Conservation (phyloP, 345 rosid genomes). For the Sapria himalayana region DNA sequence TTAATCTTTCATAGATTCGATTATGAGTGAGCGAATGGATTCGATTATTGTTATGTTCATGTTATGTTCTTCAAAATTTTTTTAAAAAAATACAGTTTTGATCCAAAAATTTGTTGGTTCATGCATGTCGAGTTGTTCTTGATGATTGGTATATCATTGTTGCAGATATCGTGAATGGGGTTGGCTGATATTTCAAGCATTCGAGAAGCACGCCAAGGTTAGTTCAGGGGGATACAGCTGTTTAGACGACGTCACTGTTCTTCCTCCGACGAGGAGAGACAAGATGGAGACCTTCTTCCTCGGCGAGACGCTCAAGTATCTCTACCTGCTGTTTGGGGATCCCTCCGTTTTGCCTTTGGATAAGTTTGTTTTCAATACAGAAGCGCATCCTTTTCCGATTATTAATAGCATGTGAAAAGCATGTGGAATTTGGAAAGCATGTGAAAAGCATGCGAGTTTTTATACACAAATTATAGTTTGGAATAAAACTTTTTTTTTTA, state of each 20-base stretch:
- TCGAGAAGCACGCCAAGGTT: slow-evolving; percentile 69
- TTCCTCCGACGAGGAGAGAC: slow-evolving; percentile 74
- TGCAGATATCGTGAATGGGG: slow-evolving; percentile 87
- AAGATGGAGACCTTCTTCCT: slow-evolving; percentile 90
- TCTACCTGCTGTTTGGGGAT: slow-evolving; percentile 81
- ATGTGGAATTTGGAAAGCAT: slow-evolving; percentile 6
- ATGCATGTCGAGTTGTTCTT: too few relatives aligned
- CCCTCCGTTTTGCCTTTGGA: slow-evolving; percentile 53
- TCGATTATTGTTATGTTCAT: not conserved
- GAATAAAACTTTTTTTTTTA: too few relatives aligned
- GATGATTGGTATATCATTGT: slow-evolving; percentile 1
- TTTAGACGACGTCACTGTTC: slow-evolving; percentile 52
- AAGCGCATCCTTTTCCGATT: slow-evolving; percentile 85
- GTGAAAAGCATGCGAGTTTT: too few relatives aligned
- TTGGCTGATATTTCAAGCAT: slow-evolving; percentile 90
- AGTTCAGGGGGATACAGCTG: slow-evolving; percentile 72
- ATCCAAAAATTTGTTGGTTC: too few relatives aligned
- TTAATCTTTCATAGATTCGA: too few relatives aligned
- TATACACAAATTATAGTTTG: too few relatives aligned
- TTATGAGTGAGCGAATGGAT: too few relatives aligned
- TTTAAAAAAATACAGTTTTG: too few relatives aligned
- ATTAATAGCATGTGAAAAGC: slow-evolving; percentile 5
- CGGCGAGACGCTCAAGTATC: slow-evolving; percentile 76
- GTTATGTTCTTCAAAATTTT: too few relatives aligned
- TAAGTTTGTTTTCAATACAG: slow-evolving; percentile 73